Evolutionary conservation across 1,139 yeast genomes (phyloP).

Genomic region (Williopsis jadinii): DNA sequence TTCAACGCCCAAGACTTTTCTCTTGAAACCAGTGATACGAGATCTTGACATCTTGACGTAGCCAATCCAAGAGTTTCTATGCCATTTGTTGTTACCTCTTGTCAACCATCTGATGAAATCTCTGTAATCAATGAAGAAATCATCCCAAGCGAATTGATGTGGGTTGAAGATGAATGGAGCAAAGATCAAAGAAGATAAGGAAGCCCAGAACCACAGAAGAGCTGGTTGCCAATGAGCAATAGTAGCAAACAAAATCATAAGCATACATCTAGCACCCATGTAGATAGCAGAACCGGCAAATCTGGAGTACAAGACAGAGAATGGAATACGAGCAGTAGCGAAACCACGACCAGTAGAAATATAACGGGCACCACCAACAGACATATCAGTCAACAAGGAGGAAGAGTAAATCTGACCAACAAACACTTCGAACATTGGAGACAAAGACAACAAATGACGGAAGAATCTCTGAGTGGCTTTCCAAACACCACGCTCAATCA

Average conservation of each 20-base stretch:
- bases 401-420: slow-evolving; percentile 97
- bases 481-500: slow-evolving; percentile 97
- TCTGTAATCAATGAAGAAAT: slow-evolving; percentile 97
- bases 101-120: slow-evolving; percentile 98
- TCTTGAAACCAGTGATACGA: slow-evolving; percentile 96
- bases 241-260: slow-evolving; percentile 87
- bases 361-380: slow-evolving; percentile 99
- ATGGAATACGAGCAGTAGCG: slow-evolving; percentile 97
- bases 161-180: slow-evolving; percentile 97
- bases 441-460: slow-evolving; percentile 82
- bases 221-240: slow-evolving; percentile 97
- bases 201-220: slow-evolving; percentile 97
- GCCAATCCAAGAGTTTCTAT: slow-evolving; percentile 99
- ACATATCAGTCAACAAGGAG: slow-evolving; percentile 81
- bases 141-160: slow-evolving; percentile 98
- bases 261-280: slow-evolving; percentile 87
- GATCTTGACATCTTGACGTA: slow-evolving; percentile 94
- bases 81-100: slow-evolving; percentile 98
- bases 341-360: slow-evolving; percentile 99
- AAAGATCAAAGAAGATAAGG: slow-evolving; percentile 80
- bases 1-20: slow-evolving; percentile 78
- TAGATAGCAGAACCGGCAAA: slow-evolving; percentile 97
- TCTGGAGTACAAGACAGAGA: slow-evolving; percentile 90
- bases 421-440: slow-evolving; percentile 97
- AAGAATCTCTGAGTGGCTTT: slow-evolving; percentile 86